phyloP scores from a whole-genome alignment of 2,329 filamentous ascomycete species.

The Pyrenochaeta sp. region DNA sequence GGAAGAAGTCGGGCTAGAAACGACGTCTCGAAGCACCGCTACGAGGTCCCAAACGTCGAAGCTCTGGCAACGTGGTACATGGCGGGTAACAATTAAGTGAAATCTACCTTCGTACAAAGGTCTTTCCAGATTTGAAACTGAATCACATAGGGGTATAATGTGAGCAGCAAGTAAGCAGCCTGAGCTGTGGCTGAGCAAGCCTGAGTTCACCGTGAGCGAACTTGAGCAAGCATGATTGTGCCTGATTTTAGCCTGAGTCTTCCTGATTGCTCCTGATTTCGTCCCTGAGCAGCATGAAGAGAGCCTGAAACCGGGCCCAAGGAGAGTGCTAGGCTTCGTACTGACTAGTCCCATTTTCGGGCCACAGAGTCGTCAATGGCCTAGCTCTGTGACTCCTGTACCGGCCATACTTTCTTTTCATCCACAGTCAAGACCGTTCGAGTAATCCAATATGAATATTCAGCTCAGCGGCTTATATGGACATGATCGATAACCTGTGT shows the following conservation, averaged over 20 bases:
- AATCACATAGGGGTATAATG: neutral
- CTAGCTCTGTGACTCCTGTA: no score
- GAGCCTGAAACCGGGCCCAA: conserved; percentile 29
- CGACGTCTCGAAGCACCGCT: neutral
- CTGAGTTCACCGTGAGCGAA: conserved; percentile 15
- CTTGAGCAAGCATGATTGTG: conserved; percentile 18
- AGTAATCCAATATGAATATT: no score
- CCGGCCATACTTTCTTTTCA: no score
- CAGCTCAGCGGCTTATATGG: no score
- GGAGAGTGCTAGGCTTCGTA: no score
- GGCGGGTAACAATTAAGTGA: conserved; percentile 1
- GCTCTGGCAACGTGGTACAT: conserved; percentile 7
- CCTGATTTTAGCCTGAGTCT: neutral
- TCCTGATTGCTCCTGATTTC: no score
- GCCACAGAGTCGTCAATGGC: no score
- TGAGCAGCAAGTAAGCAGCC: conserved; percentile 7
- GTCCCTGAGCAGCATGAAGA: conserved; percentile 29
- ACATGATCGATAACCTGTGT: no score
- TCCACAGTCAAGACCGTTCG: no score
- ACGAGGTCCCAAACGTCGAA: conserved; percentile 1
- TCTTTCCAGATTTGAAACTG: neutral
- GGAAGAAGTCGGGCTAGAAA: conserved; percentile 1
- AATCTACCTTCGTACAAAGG: neutral
- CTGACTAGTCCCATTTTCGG: no score
- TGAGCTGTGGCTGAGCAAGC: conserved; percentile 20